These are phyloP conservation scores for Penicillium italicum DNA, from an alignment of 2,329 filamentous ascomycete genomes.

Conservation along the genomic window DNA sequence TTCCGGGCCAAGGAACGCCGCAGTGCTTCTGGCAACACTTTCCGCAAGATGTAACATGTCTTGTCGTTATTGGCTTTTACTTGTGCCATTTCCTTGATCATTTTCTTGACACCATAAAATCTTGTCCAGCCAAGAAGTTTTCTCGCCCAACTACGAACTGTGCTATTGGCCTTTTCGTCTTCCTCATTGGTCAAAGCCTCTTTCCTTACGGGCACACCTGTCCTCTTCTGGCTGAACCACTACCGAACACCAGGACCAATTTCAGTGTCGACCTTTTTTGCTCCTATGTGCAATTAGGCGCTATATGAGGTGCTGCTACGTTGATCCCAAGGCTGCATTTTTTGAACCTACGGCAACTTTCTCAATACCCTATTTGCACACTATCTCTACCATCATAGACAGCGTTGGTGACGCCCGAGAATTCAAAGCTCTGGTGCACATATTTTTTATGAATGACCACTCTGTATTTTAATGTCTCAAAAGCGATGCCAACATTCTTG, in stretches of 20 bases:
- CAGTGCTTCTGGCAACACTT: conserved; percentile 50
- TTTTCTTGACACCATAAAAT: background rate
- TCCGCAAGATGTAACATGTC: conserved; percentile 43
- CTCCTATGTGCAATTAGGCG: background rate
- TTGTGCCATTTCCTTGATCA: background rate
- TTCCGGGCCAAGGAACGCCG: conserved; percentile 43
- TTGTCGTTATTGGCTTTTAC: background rate
- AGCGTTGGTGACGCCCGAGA: background rate
- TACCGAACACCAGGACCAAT: background rate
- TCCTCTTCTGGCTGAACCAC: background rate
- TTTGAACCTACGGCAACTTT: background rate
- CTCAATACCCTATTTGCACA: background rate
- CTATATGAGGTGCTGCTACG: background rate
- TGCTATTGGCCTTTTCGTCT: background rate
- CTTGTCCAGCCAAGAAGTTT: background rate
- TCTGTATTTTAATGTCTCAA: conserved; percentile 3
- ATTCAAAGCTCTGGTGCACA: background rate
- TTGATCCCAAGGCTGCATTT: background rate
- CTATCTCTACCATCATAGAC: background rate
- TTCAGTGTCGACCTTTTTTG: background rate
- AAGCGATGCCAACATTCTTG: conserved; percentile 3
- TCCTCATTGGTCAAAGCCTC: background rate
- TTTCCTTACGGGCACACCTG: background rate
- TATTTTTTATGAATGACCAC: conserved; percentile 1
- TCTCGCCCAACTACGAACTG: background rate